Evolutionary conservation across 805 yeast species (phyloP), one percentile per base, ranked within the genome.

Genomic region (Wickerhamiella musiphila): DNA sequence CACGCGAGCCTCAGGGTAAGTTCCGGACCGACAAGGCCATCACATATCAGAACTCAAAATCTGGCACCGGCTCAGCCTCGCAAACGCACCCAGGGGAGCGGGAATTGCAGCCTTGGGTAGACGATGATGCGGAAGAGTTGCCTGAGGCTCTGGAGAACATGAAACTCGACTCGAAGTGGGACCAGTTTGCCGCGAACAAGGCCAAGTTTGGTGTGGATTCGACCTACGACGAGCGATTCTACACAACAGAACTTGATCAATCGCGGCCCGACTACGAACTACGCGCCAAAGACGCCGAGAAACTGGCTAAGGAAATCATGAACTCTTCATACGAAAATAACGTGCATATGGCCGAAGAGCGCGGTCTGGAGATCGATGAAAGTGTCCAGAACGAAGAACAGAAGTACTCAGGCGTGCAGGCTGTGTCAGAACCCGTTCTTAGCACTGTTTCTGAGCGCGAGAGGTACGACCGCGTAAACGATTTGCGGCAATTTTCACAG

Each of bases 341-440:
- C 48, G 57, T 68, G 18, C 96, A 90, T 51, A 41, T 84, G 17
- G 86, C 93, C 40, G 98, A 86, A 52, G 98, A 86, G 54, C 71
- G 98, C 52, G 93, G 93, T 17, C 39, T 71, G 11, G 45, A 26
- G 4, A 66, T 77, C 23, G 93, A 79, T 50, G 94, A 79, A 48
- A 68, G 78, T 37, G 93, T 93, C 12, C 43, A 79, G 43, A 96
- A 90, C 54, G 98, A 90, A 57, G 98, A 90, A 54, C 94, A 84
- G 53, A 78, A 78, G 54, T 90, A 84, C 50, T 82, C 94, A 4
- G 95, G 95, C 31, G 98, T 83, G 8, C 22, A 15, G 8, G 15
- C 14, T 14, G 15, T 28, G 73, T 66, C 36, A 68, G 90, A 47
- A 48, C 29, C 25, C 20, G 16, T 13, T 3, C 23, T 26, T 4